A percentile compares a stretch with the other conserved stretches of the same genome.
Conservation (phyloP, 202 grass and related monocot genomes). For the Musa balbisiana region DNA sequence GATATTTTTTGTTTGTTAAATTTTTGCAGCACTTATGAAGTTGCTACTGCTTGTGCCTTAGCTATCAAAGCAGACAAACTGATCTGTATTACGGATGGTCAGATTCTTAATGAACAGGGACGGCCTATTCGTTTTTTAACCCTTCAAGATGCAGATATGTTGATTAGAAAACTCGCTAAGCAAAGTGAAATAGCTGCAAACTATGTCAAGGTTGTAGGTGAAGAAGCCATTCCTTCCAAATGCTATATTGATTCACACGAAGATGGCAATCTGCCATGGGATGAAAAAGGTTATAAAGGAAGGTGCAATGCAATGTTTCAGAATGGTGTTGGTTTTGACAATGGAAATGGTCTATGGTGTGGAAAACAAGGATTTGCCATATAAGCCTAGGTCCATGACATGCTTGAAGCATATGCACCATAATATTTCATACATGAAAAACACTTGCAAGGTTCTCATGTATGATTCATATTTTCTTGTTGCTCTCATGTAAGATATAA, state of each 20-base stretch:
- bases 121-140: slow-evolving; percentile 69
- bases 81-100: slow-evolving; percentile 77
- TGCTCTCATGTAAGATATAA: no score
- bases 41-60: slow-evolving; percentile 76
- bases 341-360: slow-evolving; percentile 67
- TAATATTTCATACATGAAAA: no score
- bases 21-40: slow-evolving; percentile 79
- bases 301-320: slow-evolving; percentile 39
- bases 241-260: slow-evolving; percentile 17
- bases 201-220: slow-evolving; percentile 63
- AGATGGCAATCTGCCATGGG: slow-evolving; percentile 23
- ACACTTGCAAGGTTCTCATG: no score
- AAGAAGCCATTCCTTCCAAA: slow-evolving; percentile 30
- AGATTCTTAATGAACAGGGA: slow-evolving; percentile 69
- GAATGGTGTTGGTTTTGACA: slow-evolving; percentile 80
- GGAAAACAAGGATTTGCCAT: slow-evolving; percentile 67
- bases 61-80: slow-evolving; percentile 85
- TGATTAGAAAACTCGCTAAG: slow-evolving; percentile 71
- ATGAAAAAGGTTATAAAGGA: slow-evolving; percentile 4
- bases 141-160: slow-evolving; percentile 65
- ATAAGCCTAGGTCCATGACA: not conserved
- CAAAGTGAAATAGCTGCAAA: slow-evolving; percentile 82
- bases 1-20: not conserved
- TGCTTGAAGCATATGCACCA: not conserved
- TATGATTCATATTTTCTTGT: no score